Percentiles rank a stretch among this genome's conserved stretches.
Evolutionary conservation across 2,329 filamentous ascomycete species (phyloP).

Genomic region (Paecilomyces sp.): DNA sequence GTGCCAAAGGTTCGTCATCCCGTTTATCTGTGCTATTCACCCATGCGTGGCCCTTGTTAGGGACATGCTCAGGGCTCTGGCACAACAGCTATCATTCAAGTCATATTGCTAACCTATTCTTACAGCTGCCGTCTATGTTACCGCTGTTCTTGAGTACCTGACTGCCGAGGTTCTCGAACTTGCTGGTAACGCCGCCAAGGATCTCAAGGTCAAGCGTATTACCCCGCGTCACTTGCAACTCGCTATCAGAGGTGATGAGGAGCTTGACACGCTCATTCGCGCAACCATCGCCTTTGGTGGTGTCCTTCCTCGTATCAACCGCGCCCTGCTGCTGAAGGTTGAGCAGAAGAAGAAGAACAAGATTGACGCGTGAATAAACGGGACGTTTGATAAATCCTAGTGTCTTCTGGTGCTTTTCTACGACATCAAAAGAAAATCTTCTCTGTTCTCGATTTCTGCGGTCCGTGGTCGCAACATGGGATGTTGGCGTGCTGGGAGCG

Average conservation of each 20-base stretch:
- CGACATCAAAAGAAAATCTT: background rate
- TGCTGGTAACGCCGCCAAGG: conserved; percentile 97
- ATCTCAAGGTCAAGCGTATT: conserved; percentile 99
- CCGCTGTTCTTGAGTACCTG: conserved; percentile 94
- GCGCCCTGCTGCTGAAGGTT: conserved; percentile 88
- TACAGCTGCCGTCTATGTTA: conserved; percentile 87
- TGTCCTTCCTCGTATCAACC: conserved; percentile 98
- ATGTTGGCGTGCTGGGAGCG: background rate
- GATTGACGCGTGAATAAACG: conserved; percentile 29
- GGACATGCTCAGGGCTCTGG: background rate
- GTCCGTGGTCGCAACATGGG: background rate
- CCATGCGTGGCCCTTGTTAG: background rate
- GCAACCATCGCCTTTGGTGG: conserved; percentile 97
- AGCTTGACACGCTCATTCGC: conserved; percentile 93
- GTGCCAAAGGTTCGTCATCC: conserved; percentile 62
- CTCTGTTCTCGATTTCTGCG: background rate
- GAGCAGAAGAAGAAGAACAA: conserved; percentile 93
- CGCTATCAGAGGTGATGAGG: conserved; percentile 96
- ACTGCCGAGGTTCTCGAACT: conserved; percentile 97
- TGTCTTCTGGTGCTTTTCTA: background rate
- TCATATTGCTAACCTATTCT: conserved; percentile 2
- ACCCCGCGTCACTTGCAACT: conserved; percentile 96
- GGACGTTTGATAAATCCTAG: conserved; percentile 6
- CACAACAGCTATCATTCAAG: background rate
- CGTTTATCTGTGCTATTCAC: background rate